These are phyloP conservation scores for Rosa chinensis DNA, from an alignment of 306 rosid genomes.

Conservation along the genomic window DNA sequence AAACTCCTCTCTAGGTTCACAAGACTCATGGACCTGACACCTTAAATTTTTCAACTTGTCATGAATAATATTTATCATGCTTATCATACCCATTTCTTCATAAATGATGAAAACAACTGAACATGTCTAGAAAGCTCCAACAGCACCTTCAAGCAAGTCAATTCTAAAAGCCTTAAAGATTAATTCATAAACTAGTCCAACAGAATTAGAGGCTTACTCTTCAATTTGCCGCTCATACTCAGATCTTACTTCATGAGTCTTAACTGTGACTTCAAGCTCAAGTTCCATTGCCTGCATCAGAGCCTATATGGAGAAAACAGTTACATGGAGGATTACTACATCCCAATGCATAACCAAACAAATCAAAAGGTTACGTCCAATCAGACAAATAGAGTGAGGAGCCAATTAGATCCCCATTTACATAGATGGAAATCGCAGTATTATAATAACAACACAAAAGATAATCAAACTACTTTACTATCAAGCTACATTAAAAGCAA, in stretches of 20 bases:
- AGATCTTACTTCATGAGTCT: slow-evolving; percentile 90
- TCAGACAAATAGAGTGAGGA: background rate
- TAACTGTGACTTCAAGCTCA: slow-evolving; percentile 89
- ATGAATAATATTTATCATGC: background rate
- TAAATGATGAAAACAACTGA: background rate
- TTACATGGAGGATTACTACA: slow-evolving; percentile 3
- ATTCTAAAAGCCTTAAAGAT: background rate
- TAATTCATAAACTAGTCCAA: background rate
- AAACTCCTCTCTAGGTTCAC: background rate
- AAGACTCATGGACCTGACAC: background rate
- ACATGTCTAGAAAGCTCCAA: background rate
- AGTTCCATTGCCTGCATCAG: slow-evolving; percentile 87
- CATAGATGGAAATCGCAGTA: background rate
- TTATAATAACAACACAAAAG: background rate
- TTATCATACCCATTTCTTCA: background rate
- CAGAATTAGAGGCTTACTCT: slow-evolving; percentile 54
- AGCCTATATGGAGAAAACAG: slow-evolving; percentile 50
- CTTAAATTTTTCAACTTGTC: background rate
- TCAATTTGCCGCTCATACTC: slow-evolving; percentile 90
- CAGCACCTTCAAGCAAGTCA: slow-evolving; percentile 5
- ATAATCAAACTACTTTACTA: background rate
- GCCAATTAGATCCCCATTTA: background rate
- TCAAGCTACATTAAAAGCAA: background rate
- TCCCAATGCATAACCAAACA: slow-evolving; percentile 1
- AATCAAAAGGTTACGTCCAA: background rate